These are phyloP conservation scores for Rhizopus microsporus DNA, from an alignment of 371 early-diverging fungal genomes.

Conservation along the genomic window DNA sequence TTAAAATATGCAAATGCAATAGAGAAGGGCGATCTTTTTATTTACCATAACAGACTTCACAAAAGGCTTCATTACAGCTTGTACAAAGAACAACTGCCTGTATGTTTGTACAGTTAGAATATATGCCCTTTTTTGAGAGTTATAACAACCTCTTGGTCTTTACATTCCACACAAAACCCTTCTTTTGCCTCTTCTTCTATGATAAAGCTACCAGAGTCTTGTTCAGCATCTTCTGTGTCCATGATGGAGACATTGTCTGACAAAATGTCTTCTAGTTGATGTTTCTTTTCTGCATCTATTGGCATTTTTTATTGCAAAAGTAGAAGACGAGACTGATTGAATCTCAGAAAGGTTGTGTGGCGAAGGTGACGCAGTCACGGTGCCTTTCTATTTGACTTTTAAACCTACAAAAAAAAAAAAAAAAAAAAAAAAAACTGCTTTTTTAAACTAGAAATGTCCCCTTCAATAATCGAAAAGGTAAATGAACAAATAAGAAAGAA, in stretches of 20 bases:
- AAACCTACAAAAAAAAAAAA: neutral
- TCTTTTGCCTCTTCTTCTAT: conserved; percentile 32
- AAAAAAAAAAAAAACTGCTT: too few species aligned
- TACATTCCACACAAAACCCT: conserved; percentile 92
- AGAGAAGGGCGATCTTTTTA: neutral
- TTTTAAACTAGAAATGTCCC: conserved; percentile 24
- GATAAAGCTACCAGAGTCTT: conserved; percentile 27
- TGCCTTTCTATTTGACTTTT: neutral
- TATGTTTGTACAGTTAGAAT: neutral
- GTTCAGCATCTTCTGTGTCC: conserved; percentile 44
- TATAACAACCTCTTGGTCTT: conserved; percentile 65
- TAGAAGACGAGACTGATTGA: neutral
- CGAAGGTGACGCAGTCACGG: neutral
- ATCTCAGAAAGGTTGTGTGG: neutral
- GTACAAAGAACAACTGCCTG: conserved; percentile 69
- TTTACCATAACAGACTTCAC: conserved; percentile 85
- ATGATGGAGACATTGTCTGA: conserved; percentile 51
- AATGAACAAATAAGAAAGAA: neutral
- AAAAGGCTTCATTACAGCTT: conserved; percentile 83
- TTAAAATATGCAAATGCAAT: neutral
- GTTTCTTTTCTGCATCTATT: conserved; percentile 21
- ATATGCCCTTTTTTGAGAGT: neutral
- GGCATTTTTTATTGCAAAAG: conserved; percentile 2
- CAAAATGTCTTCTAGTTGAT: conserved; percentile 45
- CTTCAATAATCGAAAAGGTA: conserved; percentile 30